Percentiles rank a stretch among this genome's conserved stretches.
phyloP scores from a whole-genome alignment of 352 stramenopile genomes.

The Globisporangium canariense region DNA sequence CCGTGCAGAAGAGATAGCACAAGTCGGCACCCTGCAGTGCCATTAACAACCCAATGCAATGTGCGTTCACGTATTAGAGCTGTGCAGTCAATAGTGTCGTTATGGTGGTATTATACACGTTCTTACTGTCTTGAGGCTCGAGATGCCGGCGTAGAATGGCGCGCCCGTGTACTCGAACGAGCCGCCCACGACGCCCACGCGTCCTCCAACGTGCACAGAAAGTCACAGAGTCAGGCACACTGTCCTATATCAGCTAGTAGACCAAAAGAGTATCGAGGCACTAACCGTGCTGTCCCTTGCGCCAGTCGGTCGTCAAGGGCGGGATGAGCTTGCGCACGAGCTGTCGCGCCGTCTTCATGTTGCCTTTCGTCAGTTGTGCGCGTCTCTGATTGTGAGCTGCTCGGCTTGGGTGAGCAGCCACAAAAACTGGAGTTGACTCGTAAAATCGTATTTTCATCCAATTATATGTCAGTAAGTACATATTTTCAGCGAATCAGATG shows the following conservation, averaged over 20 bases:
- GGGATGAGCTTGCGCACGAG: conserved; percentile 57
- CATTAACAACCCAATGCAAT: not conserved
- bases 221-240: conserved; percentile 3
- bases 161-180: conserved; percentile 97
- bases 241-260: not conserved
- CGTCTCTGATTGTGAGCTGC: not conserved
- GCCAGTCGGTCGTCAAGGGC: conserved; percentile 52
- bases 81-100: not conserved
- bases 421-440: no score
- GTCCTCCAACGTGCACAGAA: conserved; percentile 29
- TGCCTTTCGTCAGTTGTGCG: conserved; percentile 2
- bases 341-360: conserved; percentile 11
- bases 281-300: conserved; percentile 77
- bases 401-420: not conserved
- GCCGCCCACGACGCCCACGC: conserved; percentile 94
- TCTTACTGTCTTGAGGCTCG: conserved; percentile 85
- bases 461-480: not conserved
- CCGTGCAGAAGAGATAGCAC: conserved; percentile 93
- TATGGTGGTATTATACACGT: not conserved
- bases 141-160: conserved; percentile 95
- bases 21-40: conserved; percentile 89
- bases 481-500: conserved; percentile 3
- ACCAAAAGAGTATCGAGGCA: not conserved
- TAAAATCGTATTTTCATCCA: not conserved
- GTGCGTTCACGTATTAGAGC: not conserved